Evolutionary conservation across 805 yeast species (phyloP).

Genomic region (Pichia californica): DNA sequence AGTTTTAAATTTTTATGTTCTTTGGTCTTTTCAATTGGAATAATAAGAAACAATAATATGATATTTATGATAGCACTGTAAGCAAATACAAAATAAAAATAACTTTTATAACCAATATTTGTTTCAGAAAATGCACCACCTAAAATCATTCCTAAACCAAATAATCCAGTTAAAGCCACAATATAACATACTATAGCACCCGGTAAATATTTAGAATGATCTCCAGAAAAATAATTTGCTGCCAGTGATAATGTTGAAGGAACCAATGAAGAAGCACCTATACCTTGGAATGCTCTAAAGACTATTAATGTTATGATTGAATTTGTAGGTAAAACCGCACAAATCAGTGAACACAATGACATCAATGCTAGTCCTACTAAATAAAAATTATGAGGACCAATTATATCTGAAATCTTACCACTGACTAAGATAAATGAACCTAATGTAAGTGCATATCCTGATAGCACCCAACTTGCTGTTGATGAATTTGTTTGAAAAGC

Average conservation of each 20-base stretch:
- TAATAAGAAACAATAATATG: conserved; percentile 19
- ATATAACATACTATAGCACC: conserved; percentile 14
- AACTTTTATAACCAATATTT: conserved; percentile 33
- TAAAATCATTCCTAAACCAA: conserved; percentile 35
- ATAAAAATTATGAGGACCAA: conserved; percentile 33
- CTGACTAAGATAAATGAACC: conserved; percentile 38
- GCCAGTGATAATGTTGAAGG: conserved; percentile 26
- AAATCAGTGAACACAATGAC: conserved; percentile 26
- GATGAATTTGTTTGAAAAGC: conserved; percentile 30
- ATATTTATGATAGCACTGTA: conserved; percentile 16
- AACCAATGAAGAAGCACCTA: conserved; percentile 35
- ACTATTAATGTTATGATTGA: conserved; percentile 33
- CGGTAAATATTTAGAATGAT: conserved; percentile 8
- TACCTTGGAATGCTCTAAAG: conserved; percentile 40
- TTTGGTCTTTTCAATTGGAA: conserved; percentile 26
- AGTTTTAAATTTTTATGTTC: conserved; percentile 18
- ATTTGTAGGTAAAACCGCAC: conserved; percentile 30
- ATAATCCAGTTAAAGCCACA: conserved; percentile 22
- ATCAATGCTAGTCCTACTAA: conserved; percentile 15
- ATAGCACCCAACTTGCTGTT: conserved; percentile 37
- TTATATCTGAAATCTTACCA: conserved; percentile 37
- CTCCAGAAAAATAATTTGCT: conserved; percentile 20
- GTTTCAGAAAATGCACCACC: conserved; percentile 41
- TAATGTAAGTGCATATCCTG: conserved; percentile 39
- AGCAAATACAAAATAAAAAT: conserved; percentile 35